Conservation (phyloP, 352 stramenopile species). For the Globisporangium recalcitrans region DNA sequence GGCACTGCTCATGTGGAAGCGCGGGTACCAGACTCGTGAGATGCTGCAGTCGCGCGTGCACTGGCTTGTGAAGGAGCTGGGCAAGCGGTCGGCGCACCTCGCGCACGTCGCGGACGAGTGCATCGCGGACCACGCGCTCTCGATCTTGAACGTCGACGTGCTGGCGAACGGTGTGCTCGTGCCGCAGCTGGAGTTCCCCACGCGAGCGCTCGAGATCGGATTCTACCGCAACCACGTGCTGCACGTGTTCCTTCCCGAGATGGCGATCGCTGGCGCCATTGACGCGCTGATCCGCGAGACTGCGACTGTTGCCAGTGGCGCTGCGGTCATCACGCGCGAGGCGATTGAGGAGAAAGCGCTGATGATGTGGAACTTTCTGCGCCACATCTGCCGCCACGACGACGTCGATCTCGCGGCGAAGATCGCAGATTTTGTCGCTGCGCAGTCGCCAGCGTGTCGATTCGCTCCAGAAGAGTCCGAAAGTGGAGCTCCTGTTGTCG, state of each 20-base stretch:
- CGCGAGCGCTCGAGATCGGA: constrained; percentile 60
- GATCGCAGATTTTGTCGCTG: constrained; percentile 29
- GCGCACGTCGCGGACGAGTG: constrained; percentile 52
- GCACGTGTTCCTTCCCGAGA: constrained; percentile 74
- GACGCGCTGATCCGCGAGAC: constrained; percentile 30
- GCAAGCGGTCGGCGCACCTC: constrained; percentile 39
- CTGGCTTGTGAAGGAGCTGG: constrained; percentile 58
- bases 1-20: constrained; percentile 76
- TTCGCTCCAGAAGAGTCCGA: too few species aligned
- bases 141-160: constrained; percentile 49
- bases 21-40: constrained; percentile 45
- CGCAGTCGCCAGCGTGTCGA: constrained; percentile 13
- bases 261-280: constrained; percentile 59
- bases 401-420: constrained; percentile 34
- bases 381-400: constrained; percentile 64
- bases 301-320: constrained; percentile 4
- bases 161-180: constrained; percentile 33
- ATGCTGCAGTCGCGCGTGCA: constrained; percentile 47
- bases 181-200: constrained; percentile 54
- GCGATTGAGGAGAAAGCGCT: constrained; percentile 34
- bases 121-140: constrained; percentile 54
- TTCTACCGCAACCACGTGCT: constrained; percentile 88
- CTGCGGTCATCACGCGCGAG: constrained; percentile 19
- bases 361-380: constrained; percentile 58
- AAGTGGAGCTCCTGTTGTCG: too few species aligned